Conservation (phyloP, 352 stramenopile genomes). For the Pythium brachiatum region DNA sequence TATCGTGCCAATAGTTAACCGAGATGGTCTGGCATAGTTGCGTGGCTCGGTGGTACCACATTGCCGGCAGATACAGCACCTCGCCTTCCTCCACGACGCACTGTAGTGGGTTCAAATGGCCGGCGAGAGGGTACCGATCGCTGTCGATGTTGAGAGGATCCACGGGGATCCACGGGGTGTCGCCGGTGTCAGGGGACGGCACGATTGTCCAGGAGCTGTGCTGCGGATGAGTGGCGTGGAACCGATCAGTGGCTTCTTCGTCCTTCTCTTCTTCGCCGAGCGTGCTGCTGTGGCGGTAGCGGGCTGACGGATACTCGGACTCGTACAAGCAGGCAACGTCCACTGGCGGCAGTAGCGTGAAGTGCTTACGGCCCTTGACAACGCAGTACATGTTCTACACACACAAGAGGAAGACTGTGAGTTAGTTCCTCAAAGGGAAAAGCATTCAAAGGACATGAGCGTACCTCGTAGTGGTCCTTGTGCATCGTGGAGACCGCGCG, state of each 20-base stretch:
- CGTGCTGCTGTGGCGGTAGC: slow-evolving; percentile 45
- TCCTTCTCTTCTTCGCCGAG: slow-evolving; percentile 24
- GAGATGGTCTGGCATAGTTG: slow-evolving; percentile 74
- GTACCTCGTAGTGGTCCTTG: slow-evolving; percentile 97
- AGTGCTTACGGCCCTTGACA: slow-evolving; percentile 94
- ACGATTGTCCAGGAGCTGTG: slow-evolving; percentile 51
- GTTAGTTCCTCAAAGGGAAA: background rate
- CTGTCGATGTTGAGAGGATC: slow-evolving; percentile 67
- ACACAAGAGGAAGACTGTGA: background rate
- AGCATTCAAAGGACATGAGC: background rate
- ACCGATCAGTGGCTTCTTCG: slow-evolving; percentile 32
- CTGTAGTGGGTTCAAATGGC: slow-evolving; percentile 51
- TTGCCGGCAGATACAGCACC: slow-evolving; percentile 70
- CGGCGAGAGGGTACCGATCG: slow-evolving; percentile 49
- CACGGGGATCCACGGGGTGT: slow-evolving; percentile 80
- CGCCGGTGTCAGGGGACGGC: slow-evolving; percentile 40
- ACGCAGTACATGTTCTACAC: slow-evolving; percentile 97
- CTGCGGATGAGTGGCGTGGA: slow-evolving; percentile 52
- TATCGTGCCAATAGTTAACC: slow-evolving; percentile 91
- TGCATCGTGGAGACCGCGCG: slow-evolving; percentile 94
- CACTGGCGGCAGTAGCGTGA: slow-evolving; percentile 88
- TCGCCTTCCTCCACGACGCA: slow-evolving; percentile 70
- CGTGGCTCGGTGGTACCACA: slow-evolving; percentile 85
- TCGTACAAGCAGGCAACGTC: slow-evolving; percentile 91
- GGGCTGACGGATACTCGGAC: slow-evolving; percentile 52